phyloP scores from a whole-genome alignment of 768 basidiomycete species.

The Psilocybe sp. region DNA sequence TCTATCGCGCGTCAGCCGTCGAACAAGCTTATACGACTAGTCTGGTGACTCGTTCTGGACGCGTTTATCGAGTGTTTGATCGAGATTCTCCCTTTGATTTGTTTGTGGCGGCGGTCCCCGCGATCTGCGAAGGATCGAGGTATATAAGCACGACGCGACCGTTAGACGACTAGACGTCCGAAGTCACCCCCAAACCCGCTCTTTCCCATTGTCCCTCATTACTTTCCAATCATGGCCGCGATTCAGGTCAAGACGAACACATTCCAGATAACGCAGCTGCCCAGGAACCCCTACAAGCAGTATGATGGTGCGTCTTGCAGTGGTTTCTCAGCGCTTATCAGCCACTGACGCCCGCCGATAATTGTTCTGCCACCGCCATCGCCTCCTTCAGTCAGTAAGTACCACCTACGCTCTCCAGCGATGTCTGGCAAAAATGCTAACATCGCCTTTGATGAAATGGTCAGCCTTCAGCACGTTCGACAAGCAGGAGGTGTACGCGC shows the following conservation, averaged over 20 bases:
- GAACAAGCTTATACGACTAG: too few species aligned
- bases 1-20: too few species aligned
- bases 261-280: slow-evolving; percentile 13
- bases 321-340: neutral
- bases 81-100: too few species aligned
- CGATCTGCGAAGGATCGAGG: too few species aligned
- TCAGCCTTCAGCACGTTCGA: slow-evolving; percentile 7
- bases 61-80: too few species aligned
- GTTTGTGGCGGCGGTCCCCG: too few species aligned
- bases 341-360: neutral
- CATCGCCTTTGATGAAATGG: neutral
- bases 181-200: too few species aligned
- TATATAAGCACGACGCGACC: too few species aligned
- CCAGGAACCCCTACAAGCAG: slow-evolving; percentile 9
- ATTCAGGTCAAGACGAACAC: slow-evolving; percentile 12
- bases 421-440: neutral
- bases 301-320: slow-evolving; percentile 19
- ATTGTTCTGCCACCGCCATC: too few species aligned
- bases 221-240: neutral
- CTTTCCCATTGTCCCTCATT: too few species aligned
- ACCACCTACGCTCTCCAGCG: neutral
- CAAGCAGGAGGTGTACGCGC: neutral
- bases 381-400: slow-evolving; percentile 15
- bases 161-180: too few species aligned
- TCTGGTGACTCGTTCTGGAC: too few species aligned